Evolutionary conservation across 306 rosid genomes (phyloP).

Genomic region (Gastrolobium villosum): DNA sequence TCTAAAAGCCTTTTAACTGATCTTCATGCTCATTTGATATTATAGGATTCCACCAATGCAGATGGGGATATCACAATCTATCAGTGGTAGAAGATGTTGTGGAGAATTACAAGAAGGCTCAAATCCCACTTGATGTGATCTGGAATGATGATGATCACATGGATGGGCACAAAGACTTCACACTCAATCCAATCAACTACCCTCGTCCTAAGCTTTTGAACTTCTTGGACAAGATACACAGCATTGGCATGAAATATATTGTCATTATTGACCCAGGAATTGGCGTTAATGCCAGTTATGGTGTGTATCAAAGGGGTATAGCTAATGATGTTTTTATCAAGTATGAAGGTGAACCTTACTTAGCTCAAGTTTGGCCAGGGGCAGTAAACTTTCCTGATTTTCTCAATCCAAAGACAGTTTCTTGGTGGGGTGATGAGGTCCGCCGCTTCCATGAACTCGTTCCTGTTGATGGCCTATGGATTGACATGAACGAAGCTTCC

Average conservation of each 20-base stretch:
- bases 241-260: constrained; percentile 87
- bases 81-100: constrained; percentile 97
- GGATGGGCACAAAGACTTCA: constrained; percentile 90
- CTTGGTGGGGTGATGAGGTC: constrained; percentile 96
- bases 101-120: constrained; percentile 82
- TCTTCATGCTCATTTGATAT: constrained; percentile 38
- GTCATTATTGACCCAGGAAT: constrained; percentile 96
- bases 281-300: constrained; percentile 75
- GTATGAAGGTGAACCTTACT: constrained; percentile 82
- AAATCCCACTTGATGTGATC: constrained; percentile 94
- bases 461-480: constrained; percentile 96
- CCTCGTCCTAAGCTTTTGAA: constrained; percentile 88
- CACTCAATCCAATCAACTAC: constrained; percentile 73
- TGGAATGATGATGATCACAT: constrained; percentile 99
- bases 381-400: constrained; percentile 95
- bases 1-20: neutral
- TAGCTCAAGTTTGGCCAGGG: constrained; percentile 99
- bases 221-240: constrained; percentile 84
- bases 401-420: constrained; percentile 88
- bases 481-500: constrained; percentile 95
- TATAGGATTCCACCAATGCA: constrained; percentile 97
- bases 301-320: constrained; percentile 80
- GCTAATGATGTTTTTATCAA: constrained; percentile 89
- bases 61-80: constrained; percentile 98
- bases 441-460: constrained; percentile 92